A percentile compares a stretch with the other conserved stretches of the same genome.
phyloP scores from a whole-genome alignment of 179 eudicot genomes.

The Carnegiea gigantea region DNA sequence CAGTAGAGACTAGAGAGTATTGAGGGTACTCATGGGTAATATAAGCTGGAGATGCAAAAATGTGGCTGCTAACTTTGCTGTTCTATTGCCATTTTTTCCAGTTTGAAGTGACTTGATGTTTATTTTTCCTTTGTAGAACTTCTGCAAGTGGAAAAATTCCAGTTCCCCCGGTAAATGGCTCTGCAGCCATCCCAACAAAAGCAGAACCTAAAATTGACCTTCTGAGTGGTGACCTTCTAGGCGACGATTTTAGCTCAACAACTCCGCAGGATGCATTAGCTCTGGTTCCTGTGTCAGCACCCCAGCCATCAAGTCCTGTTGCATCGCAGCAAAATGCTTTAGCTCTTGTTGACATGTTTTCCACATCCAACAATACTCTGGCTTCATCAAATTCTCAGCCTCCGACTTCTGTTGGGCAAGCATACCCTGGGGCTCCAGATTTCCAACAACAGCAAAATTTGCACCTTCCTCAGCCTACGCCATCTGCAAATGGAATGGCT shows the following conservation, averaged over 20 bases:
- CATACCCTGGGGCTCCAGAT: conserved; percentile 43
- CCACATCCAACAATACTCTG: conserved; percentile 37
- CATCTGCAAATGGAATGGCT: conserved; percentile 56
- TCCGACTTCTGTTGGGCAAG: conserved; percentile 42
- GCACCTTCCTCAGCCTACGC: conserved; percentile 47
- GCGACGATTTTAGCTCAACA: conserved; percentile 62
- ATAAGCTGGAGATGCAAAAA: neutral
- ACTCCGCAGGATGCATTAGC: conserved; percentile 61
- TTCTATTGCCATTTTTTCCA: neutral
- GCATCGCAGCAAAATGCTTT: conserved; percentile 71
- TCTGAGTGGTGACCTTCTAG: conserved; percentile 68
- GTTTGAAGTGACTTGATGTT: neutral
- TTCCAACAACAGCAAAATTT: conserved; percentile 63
- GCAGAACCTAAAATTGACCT: conserved; percentile 62
- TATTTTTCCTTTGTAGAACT: conserved; percentile 44
- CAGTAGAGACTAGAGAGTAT: no score
- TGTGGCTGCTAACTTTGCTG: neutral
- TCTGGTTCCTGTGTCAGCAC: conserved; percentile 70
- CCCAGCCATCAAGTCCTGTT: conserved; percentile 61
- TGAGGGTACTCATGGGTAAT: neutral
- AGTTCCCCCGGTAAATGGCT: conserved; percentile 52
- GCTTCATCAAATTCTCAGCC: conserved; percentile 38
- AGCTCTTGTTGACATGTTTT: conserved; percentile 78
- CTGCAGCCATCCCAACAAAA: conserved; percentile 44
- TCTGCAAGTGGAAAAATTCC: conserved; percentile 46